Conservation (phyloP, 345 rosid species). For the Luvunga scandens region DNA sequence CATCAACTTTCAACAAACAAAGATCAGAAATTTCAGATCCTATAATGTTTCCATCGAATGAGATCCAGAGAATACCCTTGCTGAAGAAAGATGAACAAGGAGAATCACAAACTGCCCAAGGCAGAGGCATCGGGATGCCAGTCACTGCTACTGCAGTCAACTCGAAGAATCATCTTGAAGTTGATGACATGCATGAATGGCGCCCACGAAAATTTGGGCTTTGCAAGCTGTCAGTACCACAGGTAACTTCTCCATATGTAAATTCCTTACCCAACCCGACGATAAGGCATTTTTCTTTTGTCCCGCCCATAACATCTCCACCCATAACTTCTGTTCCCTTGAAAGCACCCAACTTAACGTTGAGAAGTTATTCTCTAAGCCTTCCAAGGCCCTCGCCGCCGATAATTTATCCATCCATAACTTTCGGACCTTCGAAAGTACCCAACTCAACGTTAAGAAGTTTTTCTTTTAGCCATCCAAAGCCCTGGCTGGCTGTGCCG, state of each 20-base stretch:
- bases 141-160: constrained; percentile 1
- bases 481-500: not conserved
- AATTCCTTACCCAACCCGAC: not conserved
- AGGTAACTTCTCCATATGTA: not conserved
- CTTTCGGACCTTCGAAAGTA: not conserved
- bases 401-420: not conserved
- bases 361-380: not conserved
- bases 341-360: not conserved
- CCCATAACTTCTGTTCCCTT: constrained; percentile 1
- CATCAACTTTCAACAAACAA: constrained; percentile 7
- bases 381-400: not conserved
- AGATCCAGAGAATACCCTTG: constrained; percentile 4
- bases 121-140: constrained; percentile 10
- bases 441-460: not conserved
- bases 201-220: constrained; percentile 15
- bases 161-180: constrained; percentile 26
- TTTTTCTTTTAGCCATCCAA: not conserved
- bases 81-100: constrained; percentile 13
- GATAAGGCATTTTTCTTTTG: not conserved
- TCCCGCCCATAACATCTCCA: not conserved
- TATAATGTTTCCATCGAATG: constrained; percentile 12
- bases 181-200: constrained; percentile 32
- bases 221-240: not conserved
- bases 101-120: constrained; percentile 6
- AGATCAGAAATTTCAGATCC: not conserved